Percentiles rank a stretch among this genome's conserved stretches.
Evolutionary conservation across 176 grass and related monocot genomes (phyloP).

Genomic region (Phoenix dactylifera): DNA sequence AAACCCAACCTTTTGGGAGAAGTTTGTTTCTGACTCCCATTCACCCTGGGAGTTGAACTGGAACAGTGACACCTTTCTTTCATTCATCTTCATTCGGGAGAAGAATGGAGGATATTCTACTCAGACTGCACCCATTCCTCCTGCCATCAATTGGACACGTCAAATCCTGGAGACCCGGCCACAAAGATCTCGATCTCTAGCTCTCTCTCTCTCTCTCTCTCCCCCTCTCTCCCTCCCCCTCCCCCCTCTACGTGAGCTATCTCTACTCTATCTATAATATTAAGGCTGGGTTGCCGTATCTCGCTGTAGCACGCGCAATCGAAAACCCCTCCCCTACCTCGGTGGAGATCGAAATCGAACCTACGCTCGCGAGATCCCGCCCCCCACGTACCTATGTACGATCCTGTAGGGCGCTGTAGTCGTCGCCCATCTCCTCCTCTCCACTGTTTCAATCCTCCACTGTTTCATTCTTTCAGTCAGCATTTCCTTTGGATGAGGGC

Average conservation of each 20-base stretch:
- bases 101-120: too few species aligned
- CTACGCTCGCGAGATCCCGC: slow-evolving; percentile 3
- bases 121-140: too few species aligned
- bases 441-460: not conserved
- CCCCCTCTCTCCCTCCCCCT: too few species aligned
- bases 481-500: not conserved
- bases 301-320: slow-evolving; percentile 20
- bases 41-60: too few species aligned
- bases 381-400: too few species aligned
- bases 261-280: too few species aligned
- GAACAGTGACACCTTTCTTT: too few species aligned
- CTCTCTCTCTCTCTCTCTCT: not conserved
- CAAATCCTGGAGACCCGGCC: slow-evolving; percentile 33
- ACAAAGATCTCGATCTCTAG: not conserved
- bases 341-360: slow-evolving; percentile 42
- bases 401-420: slow-evolving; percentile 8
- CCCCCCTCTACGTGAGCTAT: not conserved
- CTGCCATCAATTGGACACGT: not conserved
- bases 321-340: slow-evolving; percentile 19
- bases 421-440: not conserved
- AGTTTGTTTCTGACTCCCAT: too few species aligned
- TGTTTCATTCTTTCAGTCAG: not conserved
- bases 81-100: too few species aligned
- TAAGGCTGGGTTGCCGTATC: not conserved
- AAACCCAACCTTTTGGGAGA: too few species aligned